phyloP scores from a whole-genome alignment of 2,329 filamentous ascomycete species.

The Trichophyton simii region DNA sequence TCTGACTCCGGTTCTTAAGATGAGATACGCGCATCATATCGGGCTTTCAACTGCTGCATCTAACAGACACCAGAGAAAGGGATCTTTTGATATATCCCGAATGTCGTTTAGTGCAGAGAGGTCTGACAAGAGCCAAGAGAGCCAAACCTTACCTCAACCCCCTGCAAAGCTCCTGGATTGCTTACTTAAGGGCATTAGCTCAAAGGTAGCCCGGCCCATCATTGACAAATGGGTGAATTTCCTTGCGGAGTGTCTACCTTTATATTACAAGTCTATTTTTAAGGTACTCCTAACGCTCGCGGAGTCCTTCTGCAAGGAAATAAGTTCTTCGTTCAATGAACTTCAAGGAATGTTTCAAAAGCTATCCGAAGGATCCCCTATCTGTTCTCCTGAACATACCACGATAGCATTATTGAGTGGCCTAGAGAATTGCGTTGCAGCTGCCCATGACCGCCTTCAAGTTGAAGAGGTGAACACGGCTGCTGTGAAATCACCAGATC shows the following conservation, averaged over 20 bases:
- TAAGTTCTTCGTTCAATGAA: slow-evolving; percentile 57
- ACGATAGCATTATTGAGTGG: slow-evolving; percentile 77
- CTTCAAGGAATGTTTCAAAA: slow-evolving; percentile 43
- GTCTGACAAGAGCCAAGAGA: slow-evolving; percentile 26
- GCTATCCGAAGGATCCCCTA: slow-evolving; percentile 24
- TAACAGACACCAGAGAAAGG: slow-evolving; percentile 26
- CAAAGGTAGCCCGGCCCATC: slow-evolving; percentile 58
- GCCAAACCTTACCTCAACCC: slow-evolving; percentile 35
- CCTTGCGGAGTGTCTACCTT: slow-evolving; percentile 66
- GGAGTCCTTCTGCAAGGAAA: slow-evolving; percentile 72
- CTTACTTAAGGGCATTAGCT: slow-evolving; percentile 67
- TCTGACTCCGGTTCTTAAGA: slow-evolving; percentile 59
- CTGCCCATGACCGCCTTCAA: slow-evolving; percentile 70
- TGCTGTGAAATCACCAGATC: slow-evolving; percentile 63
- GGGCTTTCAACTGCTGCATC: slow-evolving; percentile 20
- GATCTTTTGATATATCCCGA: slow-evolving; percentile 32
- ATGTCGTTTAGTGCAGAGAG: slow-evolving; percentile 36
- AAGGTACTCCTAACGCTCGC: slow-evolving; percentile 83
- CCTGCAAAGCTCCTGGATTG: slow-evolving; percentile 59
- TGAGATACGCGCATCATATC: slow-evolving; percentile 34
- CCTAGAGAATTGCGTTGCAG: slow-evolving; percentile 77
- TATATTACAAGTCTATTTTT: slow-evolving; percentile 76
- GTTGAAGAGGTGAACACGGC: slow-evolving; percentile 60
- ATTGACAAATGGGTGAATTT: slow-evolving; percentile 89
- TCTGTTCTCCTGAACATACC: slow-evolving; percentile 45